phyloP scores from a whole-genome alignment of 305 asterid genomes.

The Vinca major region DNA sequence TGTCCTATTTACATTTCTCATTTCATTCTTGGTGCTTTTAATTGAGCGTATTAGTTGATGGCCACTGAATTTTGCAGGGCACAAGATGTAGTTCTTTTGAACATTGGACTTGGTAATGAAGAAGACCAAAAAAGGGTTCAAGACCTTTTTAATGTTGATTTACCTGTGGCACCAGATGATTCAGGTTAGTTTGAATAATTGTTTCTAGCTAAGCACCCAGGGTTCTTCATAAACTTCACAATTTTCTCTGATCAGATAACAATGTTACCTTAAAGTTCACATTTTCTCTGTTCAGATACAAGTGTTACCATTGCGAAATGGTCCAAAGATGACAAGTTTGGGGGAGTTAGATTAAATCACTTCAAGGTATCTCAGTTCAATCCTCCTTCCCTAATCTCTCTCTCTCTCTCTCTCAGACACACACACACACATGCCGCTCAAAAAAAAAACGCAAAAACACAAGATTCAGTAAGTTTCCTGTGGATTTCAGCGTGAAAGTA shows the following conservation, averaged over 20 bases:
- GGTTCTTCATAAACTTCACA: conserved; percentile 2
- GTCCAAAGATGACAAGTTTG: conserved; percentile 50
- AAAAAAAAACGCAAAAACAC: too few species aligned
- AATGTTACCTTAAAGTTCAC: neutral
- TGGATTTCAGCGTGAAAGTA: conserved; percentile 1
- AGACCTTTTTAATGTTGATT: conserved; percentile 54
- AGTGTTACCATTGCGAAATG: conserved; percentile 47
- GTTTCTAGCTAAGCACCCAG: neutral
- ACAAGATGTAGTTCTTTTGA: conserved; percentile 57
- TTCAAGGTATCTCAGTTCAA: conserved; percentile 49
- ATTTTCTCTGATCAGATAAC: too few species aligned
- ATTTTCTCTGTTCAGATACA: conserved; percentile 34
- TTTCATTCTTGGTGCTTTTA: conserved; percentile 20
- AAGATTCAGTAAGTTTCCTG: neutral
- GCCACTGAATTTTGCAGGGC: conserved; percentile 39
- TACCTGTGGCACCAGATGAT: conserved; percentile 32
- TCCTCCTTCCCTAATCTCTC: neutral
- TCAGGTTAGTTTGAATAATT: conserved; percentile 42
- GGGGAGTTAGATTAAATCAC: conserved; percentile 79
- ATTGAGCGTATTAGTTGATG: conserved; percentile 11
- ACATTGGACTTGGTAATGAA: conserved; percentile 55
- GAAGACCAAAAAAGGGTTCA: conserved; percentile 56
- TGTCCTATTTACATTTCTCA: conserved; percentile 17
- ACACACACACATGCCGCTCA: too few species aligned
- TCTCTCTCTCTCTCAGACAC: neutral